Evolutionary conservation across 805 yeast species (phyloP).

Genomic region (Jamesozyma spencerorum): DNA sequence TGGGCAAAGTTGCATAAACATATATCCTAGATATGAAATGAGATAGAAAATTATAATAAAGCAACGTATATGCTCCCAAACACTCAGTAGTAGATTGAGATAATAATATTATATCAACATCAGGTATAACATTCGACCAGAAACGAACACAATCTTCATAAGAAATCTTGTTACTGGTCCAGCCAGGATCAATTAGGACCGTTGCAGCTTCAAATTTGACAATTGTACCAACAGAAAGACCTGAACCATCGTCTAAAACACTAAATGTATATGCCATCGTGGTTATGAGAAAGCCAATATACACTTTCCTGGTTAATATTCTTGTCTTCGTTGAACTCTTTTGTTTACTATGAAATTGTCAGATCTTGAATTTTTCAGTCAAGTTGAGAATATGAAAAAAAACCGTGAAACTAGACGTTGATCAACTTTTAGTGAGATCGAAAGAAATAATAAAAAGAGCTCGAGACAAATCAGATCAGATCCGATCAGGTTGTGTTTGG

Average conservation of each 20-base stretch:
- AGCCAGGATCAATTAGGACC: constrained; percentile 63
- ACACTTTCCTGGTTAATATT: neutral
- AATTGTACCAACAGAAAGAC: constrained; percentile 35
- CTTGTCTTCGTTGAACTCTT: neutral
- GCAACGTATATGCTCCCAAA: constrained; percentile 66
- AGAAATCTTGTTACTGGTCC: constrained; percentile 48
- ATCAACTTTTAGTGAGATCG: no score
- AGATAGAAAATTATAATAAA: constrained; percentile 49
- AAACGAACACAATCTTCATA: constrained; percentile 25
- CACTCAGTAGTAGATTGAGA: constrained; percentile 80
- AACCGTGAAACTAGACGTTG: no score
- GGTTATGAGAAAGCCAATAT: neutral
- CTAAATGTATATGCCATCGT: constrained; percentile 20
- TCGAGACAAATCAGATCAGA: no score
- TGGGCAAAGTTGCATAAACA: constrained; percentile 84
- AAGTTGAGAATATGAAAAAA: no score
- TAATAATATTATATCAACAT: constrained; percentile 61
- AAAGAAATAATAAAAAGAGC: no score
- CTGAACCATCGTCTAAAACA: constrained; percentile 25
- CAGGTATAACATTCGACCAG: constrained; percentile 35
- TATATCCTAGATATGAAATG: constrained; percentile 54
- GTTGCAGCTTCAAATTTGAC: constrained; percentile 49
- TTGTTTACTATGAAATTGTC: neutral
- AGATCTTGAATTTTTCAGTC: no score
- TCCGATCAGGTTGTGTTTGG: no score